Percentiles rank a stretch among this genome's conserved stretches.
phyloP scores from a whole-genome alignment of 2,329 filamentous ascomycete genomes.

The Scedosporium minutisporum region DNA sequence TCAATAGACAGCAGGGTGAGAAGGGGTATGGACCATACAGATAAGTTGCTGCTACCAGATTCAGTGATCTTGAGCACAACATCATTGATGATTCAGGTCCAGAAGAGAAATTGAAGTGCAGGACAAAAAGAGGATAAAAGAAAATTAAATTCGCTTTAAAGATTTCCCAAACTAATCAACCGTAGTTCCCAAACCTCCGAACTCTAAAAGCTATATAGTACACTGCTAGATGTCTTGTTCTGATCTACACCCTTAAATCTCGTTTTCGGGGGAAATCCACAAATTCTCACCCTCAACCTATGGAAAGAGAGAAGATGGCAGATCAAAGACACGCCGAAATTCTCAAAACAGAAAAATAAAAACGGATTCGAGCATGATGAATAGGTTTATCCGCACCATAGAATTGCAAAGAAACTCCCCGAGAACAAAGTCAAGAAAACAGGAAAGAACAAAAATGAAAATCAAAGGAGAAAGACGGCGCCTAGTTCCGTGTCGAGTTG shows the following conservation, averaged over 20 bases:
- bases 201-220: neutral
- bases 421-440: neutral
- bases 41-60: neutral
- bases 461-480: neutral
- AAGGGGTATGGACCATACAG: neutral
- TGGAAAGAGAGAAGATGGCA: neutral
- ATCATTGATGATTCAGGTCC: too few relatives aligned
- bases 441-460: neutral
- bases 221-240: neutral
- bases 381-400: neutral
- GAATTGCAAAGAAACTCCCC: neutral
- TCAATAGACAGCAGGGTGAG: neutral
- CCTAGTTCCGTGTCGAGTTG: constrained; percentile 17
- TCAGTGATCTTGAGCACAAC: neutral
- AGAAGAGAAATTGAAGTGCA: neutral
- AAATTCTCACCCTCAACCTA: neutral
- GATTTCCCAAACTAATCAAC: neutral
- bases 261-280: neutral
- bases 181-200: neutral
- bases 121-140: neutral
- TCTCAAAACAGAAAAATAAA: neutral
- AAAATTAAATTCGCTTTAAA: neutral
- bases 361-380: neutral
- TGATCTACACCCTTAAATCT: neutral
- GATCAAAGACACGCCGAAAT: neutral